These are phyloP conservation scores for Coemansia javaensis DNA, from an alignment of 192 early-diverging fungal genomes.

Conservation along the genomic window DNA sequence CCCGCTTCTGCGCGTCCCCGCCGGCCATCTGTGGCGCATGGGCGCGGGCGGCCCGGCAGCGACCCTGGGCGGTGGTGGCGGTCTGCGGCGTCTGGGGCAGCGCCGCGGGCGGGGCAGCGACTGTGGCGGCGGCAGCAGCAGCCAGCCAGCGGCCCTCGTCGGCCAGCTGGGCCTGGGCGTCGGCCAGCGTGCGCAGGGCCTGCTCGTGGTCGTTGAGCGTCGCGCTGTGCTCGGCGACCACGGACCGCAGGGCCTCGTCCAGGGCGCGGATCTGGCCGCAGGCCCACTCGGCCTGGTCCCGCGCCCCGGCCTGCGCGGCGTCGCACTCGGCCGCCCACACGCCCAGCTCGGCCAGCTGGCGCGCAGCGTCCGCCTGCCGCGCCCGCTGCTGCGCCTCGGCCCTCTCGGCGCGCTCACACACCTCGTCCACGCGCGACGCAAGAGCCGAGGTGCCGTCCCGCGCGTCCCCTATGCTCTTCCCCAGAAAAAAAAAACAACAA, in stretches of 20 bases:
- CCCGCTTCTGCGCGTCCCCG: too few species aligned
- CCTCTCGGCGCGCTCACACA: not conserved
- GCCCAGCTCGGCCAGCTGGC: not conserved
- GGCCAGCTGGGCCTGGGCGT: too few species aligned
- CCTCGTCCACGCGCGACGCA: constrained; percentile 2
- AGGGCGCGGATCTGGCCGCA: constrained; percentile 3
- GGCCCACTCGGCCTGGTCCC: constrained; percentile 6
- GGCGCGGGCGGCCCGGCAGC: too few species aligned
- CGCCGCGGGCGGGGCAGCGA: too few species aligned
- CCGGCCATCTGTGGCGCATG: too few species aligned
- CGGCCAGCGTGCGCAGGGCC: too few species aligned
- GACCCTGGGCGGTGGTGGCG: too few species aligned
- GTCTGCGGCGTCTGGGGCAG: too few species aligned
- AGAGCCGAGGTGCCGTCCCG: constrained; percentile 2
- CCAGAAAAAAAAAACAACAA: not conserved
- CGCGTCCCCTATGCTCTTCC: not conserved
- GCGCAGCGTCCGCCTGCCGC: not conserved
- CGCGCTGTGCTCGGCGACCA: constrained; percentile 18
- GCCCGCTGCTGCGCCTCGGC: constrained; percentile 6
- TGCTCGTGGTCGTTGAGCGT: too few species aligned
- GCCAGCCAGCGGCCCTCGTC: too few species aligned
- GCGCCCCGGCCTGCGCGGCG: constrained; percentile 4
- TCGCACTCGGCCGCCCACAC: not conserved
- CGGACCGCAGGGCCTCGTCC: constrained; percentile 10
- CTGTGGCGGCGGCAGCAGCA: too few species aligned